phyloP scores from a whole-genome alignment of 495 filamentous ascomycete species.

The Trichoderma asperelloides region DNA sequence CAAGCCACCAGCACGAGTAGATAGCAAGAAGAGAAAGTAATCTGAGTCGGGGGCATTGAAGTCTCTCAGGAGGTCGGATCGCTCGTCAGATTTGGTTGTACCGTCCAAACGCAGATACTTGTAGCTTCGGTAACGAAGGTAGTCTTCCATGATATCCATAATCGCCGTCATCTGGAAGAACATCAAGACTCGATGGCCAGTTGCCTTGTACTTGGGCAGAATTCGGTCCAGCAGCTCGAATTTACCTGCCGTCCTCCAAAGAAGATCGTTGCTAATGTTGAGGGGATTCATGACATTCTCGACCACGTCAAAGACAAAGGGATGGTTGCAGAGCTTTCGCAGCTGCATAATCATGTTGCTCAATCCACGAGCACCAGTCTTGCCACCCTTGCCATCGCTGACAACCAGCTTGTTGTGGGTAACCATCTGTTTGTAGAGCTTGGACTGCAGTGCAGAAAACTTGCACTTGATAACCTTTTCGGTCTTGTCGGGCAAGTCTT shows the following conservation, averaged over 20 bases:
- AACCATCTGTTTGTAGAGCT: conserved; percentile 92
- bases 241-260: conserved; percentile 95
- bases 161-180: conserved; percentile 99
- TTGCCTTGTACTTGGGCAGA: conserved; percentile 81
- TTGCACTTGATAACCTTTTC: conserved; percentile 99
- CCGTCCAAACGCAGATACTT: conserved; percentile 88
- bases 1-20: conserved; percentile 96
- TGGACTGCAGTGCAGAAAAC: conserved; percentile 87
- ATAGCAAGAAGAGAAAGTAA: conserved; percentile 96
- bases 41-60: conserved; percentile 88
- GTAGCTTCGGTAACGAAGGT: conserved; percentile 71
- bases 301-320: conserved; percentile 95
- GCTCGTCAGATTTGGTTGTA: conserved; percentile 94
- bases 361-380: conserved; percentile 87
- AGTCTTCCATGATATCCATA: conserved; percentile 99
- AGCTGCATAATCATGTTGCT: conserved; percentile 99
- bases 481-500: conserved; percentile 95
- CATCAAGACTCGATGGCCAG: conserved; percentile 91
- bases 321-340: conserved; percentile 97
- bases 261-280: conserved; percentile 75
- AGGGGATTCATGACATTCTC: conserved; percentile 95
- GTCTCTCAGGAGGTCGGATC: conserved; percentile 74
- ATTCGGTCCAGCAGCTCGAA: conserved; percentile 92
- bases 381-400: conserved; percentile 89
- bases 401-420: conserved; percentile 90